Base-by-base conservation (phyloP, 768 basidiomycete species). In the Tricholoma terreum region DNA sequence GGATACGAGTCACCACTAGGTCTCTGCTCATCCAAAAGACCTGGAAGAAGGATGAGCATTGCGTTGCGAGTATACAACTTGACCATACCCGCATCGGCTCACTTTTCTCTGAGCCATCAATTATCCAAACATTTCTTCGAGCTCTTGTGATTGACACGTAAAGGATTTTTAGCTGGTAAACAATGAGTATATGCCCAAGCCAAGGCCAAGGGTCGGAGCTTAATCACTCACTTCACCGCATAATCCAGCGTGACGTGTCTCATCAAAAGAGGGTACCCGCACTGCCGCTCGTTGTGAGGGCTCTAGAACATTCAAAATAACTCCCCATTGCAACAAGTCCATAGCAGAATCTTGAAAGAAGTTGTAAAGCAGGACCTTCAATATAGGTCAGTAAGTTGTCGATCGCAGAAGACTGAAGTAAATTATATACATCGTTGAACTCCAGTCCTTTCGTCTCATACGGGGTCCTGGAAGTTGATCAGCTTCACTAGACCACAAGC, bases 71-170 rank as follows among this genome's bases (percentile, higher is more conserved):
- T 6, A 48, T 40, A 17, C 5, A 22, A n/a, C 46, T 31, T 6
- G 15, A 50, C 1, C 77, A 45, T 50, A 86, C 86, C 61, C 77
- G 72, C 81, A 87, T 83, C 1, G 84, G 77, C 40, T 82, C 78
- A 15, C 78, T 74, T 53, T 77, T 82, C 0, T 74, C 69, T 0
- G 86, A 87, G 38, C 73, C 76, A 65, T 90, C 88, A 1, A 80
- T 80, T 17, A 90, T 82, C 86, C 88, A 87, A 6, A 89, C 63
- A 50, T 86, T 85, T 54, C 83, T 85, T 38, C 84, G 77, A 1
- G 87, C 86, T 35, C 88, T 70, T 0, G 88, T 90, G 14, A 88
- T 79, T 0, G 86, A 87, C 2, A 90, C 87, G 54, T 90, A 90
- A 0, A 90, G 69, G 40, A 74, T 78, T 62, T 90, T 89, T 17